Base-by-base conservation (phyloP, 495 filamentous ascomycete genomes). In the Venustampulla echinocandica region DNA sequence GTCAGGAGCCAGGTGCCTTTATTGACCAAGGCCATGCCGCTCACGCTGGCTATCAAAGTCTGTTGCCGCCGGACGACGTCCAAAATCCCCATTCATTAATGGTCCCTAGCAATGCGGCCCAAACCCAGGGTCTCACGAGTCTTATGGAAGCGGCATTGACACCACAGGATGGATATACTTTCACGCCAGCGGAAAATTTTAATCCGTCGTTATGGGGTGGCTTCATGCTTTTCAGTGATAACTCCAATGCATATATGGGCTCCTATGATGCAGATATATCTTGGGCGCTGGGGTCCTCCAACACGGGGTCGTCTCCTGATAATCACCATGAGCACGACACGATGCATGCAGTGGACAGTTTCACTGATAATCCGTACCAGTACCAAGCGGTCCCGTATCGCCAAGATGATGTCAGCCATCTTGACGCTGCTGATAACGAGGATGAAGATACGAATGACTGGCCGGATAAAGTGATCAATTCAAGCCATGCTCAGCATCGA, bases 101-200 rank as follows among this genome's bases (percentile, higher is more conserved):
- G 14, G 27, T 45, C 21, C 32, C 23, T 9, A 10, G 34, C 1
- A 15, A 37, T 6, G 17, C 18, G 5, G 39, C 45, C 22, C 44
- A 44, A 33, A 5, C 39, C 10, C 53, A 55, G 35, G 47, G 53
- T 5, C 28, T 56, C 2, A 49, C 53, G 7, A 56, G 45, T 23
- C 53, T 56, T 4, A 56, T 56, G 53, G 48, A 56, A 37, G 53
- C 48, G 9, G 53, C 53, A 6, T 30, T 56, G n/a, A 49, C 48
- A 2, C 53, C 53, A 7, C 51, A 37, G 25, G 33, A 42, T 11
- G 20, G 17, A 18, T 39, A 15, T 11, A 4, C 48, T n/a, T 56
- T 56, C 18, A 37, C 39, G 10, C 48, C 48, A 27, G 27, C 25
- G 2, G 44, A 52, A 17, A 52, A 52, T 23, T 45, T 44, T 15